Conservation (phyloP, 768 basidiomycete genomes). For the Vararia minispora region DNA sequence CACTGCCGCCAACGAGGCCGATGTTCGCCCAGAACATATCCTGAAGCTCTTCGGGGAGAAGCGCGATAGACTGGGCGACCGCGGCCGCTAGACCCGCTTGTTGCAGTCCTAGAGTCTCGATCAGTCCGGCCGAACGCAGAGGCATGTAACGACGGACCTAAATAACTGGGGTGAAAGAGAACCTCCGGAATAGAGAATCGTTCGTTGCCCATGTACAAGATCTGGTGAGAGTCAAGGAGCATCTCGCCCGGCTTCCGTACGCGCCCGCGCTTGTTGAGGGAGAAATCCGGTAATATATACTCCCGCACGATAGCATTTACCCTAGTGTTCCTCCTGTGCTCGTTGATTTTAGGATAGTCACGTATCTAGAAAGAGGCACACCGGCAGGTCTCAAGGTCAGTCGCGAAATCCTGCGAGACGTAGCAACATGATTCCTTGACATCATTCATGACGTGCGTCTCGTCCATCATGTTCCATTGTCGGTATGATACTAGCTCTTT, state of each 20-base stretch:
- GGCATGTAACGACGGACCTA: constrained; percentile 52
- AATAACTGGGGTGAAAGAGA: constrained; percentile 81
- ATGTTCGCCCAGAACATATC: constrained; percentile 97
- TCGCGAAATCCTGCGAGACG: constrained; percentile 59
- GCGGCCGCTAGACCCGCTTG: constrained; percentile 73
- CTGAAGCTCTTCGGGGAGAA: constrained; percentile 69
- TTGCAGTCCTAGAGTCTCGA: constrained; percentile 45
- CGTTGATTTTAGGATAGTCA: neutral
- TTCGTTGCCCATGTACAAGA: constrained; percentile 85
- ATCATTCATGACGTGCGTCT: constrained; percentile 87
- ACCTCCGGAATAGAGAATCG: constrained; percentile 89
- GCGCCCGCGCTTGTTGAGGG: constrained; percentile 49
- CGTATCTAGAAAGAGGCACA: constrained; percentile 26
- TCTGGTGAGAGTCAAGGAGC: constrained; percentile 45
- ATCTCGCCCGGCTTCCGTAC: constrained; percentile 44
- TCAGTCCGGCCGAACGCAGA: constrained; percentile 1
- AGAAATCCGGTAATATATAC: constrained; percentile 86
- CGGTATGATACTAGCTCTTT: constrained; percentile 91
- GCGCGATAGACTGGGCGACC: constrained; percentile 64
- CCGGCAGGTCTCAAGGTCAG: constrained; percentile 73
- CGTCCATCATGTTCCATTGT: constrained; percentile 98
- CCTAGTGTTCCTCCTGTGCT: constrained; percentile 38
- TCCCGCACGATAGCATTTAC: constrained; percentile 68
- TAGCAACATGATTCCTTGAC: constrained; percentile 89
- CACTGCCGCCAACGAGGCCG: constrained; percentile 78